Percentiles rank a stretch among this genome's conserved stretches.
Conservation (phyloP, 1,139 yeast genomes). For the Pichia sorboxylosa region DNA sequence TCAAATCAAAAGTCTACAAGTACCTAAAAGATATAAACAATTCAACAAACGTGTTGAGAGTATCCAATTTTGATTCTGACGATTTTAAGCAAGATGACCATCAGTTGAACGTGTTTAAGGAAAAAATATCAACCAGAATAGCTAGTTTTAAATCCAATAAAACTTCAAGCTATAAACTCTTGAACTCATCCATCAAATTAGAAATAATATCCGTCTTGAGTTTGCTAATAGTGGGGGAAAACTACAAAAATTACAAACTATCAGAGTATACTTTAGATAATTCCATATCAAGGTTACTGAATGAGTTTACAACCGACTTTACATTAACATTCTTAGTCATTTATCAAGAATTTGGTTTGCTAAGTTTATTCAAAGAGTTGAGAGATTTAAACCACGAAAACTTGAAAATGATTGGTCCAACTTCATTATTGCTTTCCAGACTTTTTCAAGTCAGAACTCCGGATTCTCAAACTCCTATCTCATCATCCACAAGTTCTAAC, state of each 20-base stretch:
- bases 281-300: conserved; percentile 15
- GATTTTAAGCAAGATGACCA: conserved; percentile 11
- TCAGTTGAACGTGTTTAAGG: conserved; percentile 17
- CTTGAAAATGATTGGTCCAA: conserved; percentile 9
- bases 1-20: conserved; percentile 15
- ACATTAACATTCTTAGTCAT: conserved; percentile 21
- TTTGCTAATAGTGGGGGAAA: conserved; percentile 22
- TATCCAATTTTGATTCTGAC: conserved; percentile 10
- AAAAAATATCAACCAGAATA: conserved; percentile 15
- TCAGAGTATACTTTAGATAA: conserved; percentile 6
- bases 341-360: conserved; percentile 29
- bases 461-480: neutral
- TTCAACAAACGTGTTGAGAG: conserved; percentile 14
- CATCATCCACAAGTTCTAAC: neutral
- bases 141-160: conserved; percentile 20
- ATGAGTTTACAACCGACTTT: conserved; percentile 17
- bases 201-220: conserved; percentile 24
- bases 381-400: conserved; percentile 12
- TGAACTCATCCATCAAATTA: conserved; percentile 23
- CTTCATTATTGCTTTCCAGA: conserved; percentile 10
- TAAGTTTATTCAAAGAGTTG: conserved; percentile 24
- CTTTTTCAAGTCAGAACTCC: conserved; percentile 7
- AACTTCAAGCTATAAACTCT: conserved; percentile 21
- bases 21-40: conserved; percentile 12
- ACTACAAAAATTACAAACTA: conserved; percentile 13